A percentile compares a stretch with the other conserved stretches of the same genome.
phyloP scores from a whole-genome alignment of 75 land plant genomes.

The Sequoia sempervirens region DNA sequence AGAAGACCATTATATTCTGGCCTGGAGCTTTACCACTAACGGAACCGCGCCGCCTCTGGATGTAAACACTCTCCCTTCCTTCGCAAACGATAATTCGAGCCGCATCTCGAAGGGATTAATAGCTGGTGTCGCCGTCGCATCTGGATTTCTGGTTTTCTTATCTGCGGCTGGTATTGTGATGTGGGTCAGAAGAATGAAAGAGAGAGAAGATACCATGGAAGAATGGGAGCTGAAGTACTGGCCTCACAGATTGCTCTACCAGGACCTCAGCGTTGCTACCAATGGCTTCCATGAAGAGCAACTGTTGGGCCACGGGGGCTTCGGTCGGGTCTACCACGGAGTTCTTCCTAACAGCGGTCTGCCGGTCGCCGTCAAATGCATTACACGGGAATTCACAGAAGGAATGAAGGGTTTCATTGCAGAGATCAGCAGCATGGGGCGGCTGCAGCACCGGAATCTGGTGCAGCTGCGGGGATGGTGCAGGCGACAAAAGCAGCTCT shows the following conservation, averaged over 20 bases:
- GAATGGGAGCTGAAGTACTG: slow-evolving; percentile 1
- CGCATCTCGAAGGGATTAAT: background rate
- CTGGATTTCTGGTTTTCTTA: background rate
- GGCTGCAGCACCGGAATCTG: slow-evolving; percentile 61
- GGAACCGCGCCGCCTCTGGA: slow-evolving; percentile 22
- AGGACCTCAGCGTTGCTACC: background rate
- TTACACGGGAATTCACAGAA: slow-evolving; percentile 22
- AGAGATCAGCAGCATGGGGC: slow-evolving; percentile 49
- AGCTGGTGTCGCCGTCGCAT: background rate
- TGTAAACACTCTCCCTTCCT: slow-evolving; percentile 12
- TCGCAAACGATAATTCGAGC: background rate
- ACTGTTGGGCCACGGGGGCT: slow-evolving; percentile 42
- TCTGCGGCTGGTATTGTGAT: too few species aligned
- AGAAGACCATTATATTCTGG: slow-evolving; percentile 25
- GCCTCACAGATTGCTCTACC: background rate
- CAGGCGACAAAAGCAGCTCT: slow-evolving; percentile 24
- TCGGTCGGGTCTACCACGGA: slow-evolving; percentile 49
- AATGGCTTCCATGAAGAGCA: background rate
- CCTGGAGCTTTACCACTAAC: slow-evolving; percentile 35
- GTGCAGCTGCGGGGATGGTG: slow-evolving; percentile 65
- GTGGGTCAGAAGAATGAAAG: background rate
- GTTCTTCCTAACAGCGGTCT: slow-evolving; percentile 17
- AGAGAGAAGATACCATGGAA: background rate
- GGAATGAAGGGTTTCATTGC: slow-evolving; percentile 64
- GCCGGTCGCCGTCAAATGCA: slow-evolving; percentile 38